A percentile compares a stretch with the other conserved stretches of the same genome.
These are phyloP conservation scores for Aspergillus nanangensis DNA, from an alignment of 495 filamentous ascomycete genomes.

Conservation along the genomic window DNA sequence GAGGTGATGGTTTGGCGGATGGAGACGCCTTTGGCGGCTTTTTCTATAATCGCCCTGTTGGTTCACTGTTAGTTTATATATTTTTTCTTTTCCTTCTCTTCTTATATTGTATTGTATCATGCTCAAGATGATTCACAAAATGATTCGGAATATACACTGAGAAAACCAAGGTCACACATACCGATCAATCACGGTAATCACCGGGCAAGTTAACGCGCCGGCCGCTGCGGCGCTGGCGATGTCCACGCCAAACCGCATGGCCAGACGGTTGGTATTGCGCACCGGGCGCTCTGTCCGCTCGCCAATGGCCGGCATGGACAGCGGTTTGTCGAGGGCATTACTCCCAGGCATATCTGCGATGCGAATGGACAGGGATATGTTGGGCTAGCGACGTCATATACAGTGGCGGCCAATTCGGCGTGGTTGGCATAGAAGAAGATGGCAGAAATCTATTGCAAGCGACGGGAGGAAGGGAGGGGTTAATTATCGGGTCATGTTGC, in stretches of 20 bases:
- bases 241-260: conserved; percentile 68
- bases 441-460: too few relatives aligned
- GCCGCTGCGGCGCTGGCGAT: conserved; percentile 66
- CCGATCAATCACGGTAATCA: conserved; percentile 92
- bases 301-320: conserved; percentile 23
- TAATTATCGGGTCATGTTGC: too few relatives aligned
- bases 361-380: too few relatives aligned
- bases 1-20: conserved; percentile 61
- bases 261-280: conserved; percentile 78
- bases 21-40: conserved; percentile 77
- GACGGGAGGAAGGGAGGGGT: too few relatives aligned
- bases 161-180: too few relatives aligned
- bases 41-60: conserved; percentile 85
- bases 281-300: conserved; percentile 23
- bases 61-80: conserved; percentile 6
- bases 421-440: too few relatives aligned
- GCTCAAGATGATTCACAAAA: too few relatives aligned
- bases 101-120: too few relatives aligned
- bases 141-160: too few relatives aligned
- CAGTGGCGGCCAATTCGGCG: too few relatives aligned
- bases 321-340: conserved; percentile 26
- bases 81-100: too few relatives aligned
- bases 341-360: conserved; percentile 32
- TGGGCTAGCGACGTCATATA: too few relatives aligned
- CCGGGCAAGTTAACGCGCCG: conserved; percentile 76